Base-by-base conservation (phyloP, 257 asterid genomes). In the Marsdenia floribunda region DNA sequence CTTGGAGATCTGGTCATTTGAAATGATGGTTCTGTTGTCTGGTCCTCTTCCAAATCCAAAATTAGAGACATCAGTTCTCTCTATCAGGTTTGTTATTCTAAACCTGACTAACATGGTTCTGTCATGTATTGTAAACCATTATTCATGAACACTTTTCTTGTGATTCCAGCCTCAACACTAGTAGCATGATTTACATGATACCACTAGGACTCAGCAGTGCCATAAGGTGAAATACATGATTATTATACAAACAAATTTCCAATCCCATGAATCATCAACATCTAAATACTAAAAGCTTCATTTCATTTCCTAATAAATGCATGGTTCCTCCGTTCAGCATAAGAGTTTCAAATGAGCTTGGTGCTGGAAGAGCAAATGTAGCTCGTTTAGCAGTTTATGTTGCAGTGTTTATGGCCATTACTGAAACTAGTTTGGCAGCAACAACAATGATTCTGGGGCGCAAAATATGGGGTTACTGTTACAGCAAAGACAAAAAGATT, bases 181-280 rank as follows among this genome's bases (percentile, higher is more conserved):
- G 85, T 70, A 10, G 81, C 65, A 83, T 82, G 87, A 80, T 86
- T 46, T 90, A 86, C 85, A 89, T 89, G 96, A 83, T 89, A 35
- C 96, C 96, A 12, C 85, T 89, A 3, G 96, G 96, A 50, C 88
- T 90, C 18, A 85, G 96, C 49, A 84, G 95, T 76, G 91, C 93
- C n/a, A 83, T 79, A 79, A 86, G 92, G 91, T 89, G 59, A 81
- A 11, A 4, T 14, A 67, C 5, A 49, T 47, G 5, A 26, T 58
- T 42, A 26, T 58, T 42, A 69, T 42, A 53, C 2, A 3, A 3
- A 29, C 47, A 5, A 42, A 42, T 29, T 29, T 29, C 33, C 33
- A 29, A 29, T 29, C 33, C 33, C 33, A 29, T 38, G 42, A 11
- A 53, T 66, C 19, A 7, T 10, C 15, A 61, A 18, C 0, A 6